Evolutionary conservation across 345 rosid species (phyloP), one percentile per base, ranked within the genome.

Genomic region (Moricandia arvensis): DNA sequence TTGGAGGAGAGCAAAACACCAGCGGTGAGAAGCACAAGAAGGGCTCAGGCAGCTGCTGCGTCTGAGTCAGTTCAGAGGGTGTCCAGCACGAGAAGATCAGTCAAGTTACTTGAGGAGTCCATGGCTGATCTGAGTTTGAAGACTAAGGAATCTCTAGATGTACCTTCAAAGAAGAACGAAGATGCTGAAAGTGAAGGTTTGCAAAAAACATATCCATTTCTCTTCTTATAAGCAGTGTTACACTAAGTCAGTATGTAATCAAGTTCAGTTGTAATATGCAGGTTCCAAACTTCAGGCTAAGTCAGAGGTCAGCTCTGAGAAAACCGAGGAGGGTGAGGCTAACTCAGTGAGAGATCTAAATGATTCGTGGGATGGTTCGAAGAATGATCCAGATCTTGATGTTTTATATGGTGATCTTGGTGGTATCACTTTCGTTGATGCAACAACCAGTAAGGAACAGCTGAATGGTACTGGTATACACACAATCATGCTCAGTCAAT

Each of bases 81-180:
- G 18, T 84, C 84, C 60, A 81, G 89, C 73, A 89, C 96, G 1
- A 86, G 99, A 85, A 83, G 85, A 29, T 88, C 98, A 2, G 84
- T 82, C 54, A 89, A 86, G 69, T 37, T 95, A 77, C 47, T 95
- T 58, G 96, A 85, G 84, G 88, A 88, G 77, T 75, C 63, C 68
- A 79, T 89, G 88, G 83, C 69, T 61, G 82, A 79, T 12, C 54
- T 92, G 74, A 79, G 83, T 77, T 80, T 95, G 80, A 85, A 83
- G 26, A 84, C 82, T 38, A 77, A 21, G 24, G 24, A 21, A 21
- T 21, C 24, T 21, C 24, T 21, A 21, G 24, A 77, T 31, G 64
- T 54, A n/a, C 37, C 75, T 43, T 43, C 59, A 30, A 76, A 76
- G 55, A 77, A 71, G 68, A 51, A 58, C 1, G 66, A 76, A 12